These are phyloP conservation scores for Scheffersomyces ergatensis DNA, from an alignment of 805 yeast species.

Conservation along the genomic window DNA sequence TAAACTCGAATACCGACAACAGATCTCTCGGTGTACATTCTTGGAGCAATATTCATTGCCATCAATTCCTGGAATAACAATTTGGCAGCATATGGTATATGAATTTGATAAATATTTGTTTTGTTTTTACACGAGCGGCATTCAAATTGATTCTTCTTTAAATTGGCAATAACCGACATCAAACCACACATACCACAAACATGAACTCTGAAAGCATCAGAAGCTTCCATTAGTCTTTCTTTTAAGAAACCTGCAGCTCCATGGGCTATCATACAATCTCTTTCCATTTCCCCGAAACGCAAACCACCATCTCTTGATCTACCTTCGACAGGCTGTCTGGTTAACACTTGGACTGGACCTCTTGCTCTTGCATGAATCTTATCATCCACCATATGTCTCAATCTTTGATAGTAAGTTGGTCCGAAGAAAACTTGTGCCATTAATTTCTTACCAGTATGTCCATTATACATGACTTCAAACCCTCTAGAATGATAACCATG, in stretches of 20 bases:
- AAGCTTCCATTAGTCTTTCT: conserved; percentile 98
- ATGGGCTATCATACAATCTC: conserved; percentile 99
- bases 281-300: conserved; percentile 99
- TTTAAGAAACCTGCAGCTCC: conserved; percentile 98
- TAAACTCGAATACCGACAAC: conserved; percentile 46
- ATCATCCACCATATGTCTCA: conserved; percentile 99
- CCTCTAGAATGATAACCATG: conserved; percentile 98
- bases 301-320: conserved; percentile 99
- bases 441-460: conserved; percentile 96
- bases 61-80: conserved; percentile 96
- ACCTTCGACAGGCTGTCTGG: conserved; percentile 99
- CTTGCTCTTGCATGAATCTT: conserved; percentile 99
- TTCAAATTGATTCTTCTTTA: conserved; percentile 96
- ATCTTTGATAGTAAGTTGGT: conserved; percentile 98
- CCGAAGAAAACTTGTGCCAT: conserved; percentile 99
- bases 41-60: conserved; percentile 99
- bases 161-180: conserved; percentile 95
- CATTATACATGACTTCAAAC: conserved; percentile 97
- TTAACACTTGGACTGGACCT: conserved; percentile 96
- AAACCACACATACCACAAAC: conserved; percentile 98
- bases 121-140: conserved; percentile 98
- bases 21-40: conserved; percentile 91
- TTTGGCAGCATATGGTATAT: conserved; percentile 98
- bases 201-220: conserved; percentile 98
- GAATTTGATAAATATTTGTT: conserved; percentile 96